Evolutionary conservation across 805 yeast species (phyloP).

Genomic region (Saccharomycopsis fibuligera): DNA sequence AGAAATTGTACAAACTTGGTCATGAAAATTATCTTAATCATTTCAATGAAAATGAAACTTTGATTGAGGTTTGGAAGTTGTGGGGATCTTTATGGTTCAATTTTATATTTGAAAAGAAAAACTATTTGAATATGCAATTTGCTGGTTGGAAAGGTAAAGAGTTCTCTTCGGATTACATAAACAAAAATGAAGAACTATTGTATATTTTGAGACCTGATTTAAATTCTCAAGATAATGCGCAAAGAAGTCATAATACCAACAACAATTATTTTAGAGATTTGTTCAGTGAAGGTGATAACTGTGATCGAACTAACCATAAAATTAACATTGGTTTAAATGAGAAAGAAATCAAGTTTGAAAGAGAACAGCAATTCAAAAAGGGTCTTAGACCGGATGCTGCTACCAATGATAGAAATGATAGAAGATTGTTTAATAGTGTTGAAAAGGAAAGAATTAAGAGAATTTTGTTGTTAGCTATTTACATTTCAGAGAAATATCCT

Average conservation of each 20-base stretch:
- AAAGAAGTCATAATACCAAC: constrained; percentile 20
- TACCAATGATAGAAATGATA: constrained; percentile 7
- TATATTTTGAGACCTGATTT: constrained; percentile 19
- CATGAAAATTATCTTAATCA: constrained; percentile 39
- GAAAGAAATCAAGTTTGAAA: constrained; percentile 13
- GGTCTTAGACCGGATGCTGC: constrained; percentile 3
- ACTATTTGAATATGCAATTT: constrained; percentile 17
- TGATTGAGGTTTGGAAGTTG: constrained; percentile 77
- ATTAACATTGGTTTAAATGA: constrained; percentile 16
- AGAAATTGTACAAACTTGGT: constrained; percentile 24
- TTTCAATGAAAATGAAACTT: constrained; percentile 52
- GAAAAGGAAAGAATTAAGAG: constrained; percentile 48
- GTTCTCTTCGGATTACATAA: constrained; percentile 18
- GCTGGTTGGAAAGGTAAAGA: constrained; percentile 24
- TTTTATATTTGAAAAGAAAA: constrained; percentile 42
- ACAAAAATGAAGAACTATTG: constrained; percentile 18
- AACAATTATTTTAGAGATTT: constrained; percentile 21
- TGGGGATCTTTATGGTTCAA: constrained; percentile 86
- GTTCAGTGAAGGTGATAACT: constrained; percentile 20
- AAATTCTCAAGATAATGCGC: constrained; percentile 19
- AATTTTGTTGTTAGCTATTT: constrained; percentile 43
- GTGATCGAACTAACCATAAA: constrained; percentile 19
- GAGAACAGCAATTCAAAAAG: constrained; percentile 3
- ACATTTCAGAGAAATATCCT: constrained; percentile 41
- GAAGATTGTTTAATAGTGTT: constrained; percentile 26